Base-by-base conservation (phyloP, 257 asterid genomes). In the Mentha longifolia region DNA sequence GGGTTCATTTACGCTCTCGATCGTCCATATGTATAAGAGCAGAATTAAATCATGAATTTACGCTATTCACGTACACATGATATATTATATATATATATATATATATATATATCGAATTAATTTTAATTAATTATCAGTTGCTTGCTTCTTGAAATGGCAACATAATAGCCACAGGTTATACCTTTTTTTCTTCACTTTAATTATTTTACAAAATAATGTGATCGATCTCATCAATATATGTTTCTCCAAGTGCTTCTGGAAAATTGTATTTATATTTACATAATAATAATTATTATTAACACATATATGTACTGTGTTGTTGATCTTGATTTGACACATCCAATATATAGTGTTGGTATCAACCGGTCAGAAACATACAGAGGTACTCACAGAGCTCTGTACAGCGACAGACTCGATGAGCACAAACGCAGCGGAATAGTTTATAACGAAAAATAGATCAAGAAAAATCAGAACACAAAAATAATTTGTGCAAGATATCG, bases 271-370 rank as follows among this genome's bases (percentile, higher is more conserved):
- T 28, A 28, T 28, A 28, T 25, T 25, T 25, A 25, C n/a, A 25
- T 25, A n/a, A n/a, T n/a, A n/a, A n/a, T n/a, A n/a, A n/a, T n/a
- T 25, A 25, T 25, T 25, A 25, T 1, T 1, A 10, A 15, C 66
- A 28, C n/a, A n/a, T 0, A 37, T 47, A 61, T 39, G 17, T 14
- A 62, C 2, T 61, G 3, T 52, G 12, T 41, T 52, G 11, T 39
- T n/a, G n/a, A 8, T 52, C 11, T 68, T 60, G 77, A 72, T 72
- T 62, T 63, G 71, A 63, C 77, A 54, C n/a, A 50, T 49, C 46
- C 31, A 37, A 47, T n/a, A 13, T 3, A 63, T 1, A 33, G 4
- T n/a, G n/a, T n/a, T n/a, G n/a, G n/a, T n/a, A n/a, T n/a, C n/a
- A n/a, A n/a, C n/a, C n/a, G n/a, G n/a, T n/a, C n/a, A n/a, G n/a